Base-by-base conservation (phyloP, 495 filamentous ascomycete genomes). In the Penicillium dipodomyicola region DNA sequence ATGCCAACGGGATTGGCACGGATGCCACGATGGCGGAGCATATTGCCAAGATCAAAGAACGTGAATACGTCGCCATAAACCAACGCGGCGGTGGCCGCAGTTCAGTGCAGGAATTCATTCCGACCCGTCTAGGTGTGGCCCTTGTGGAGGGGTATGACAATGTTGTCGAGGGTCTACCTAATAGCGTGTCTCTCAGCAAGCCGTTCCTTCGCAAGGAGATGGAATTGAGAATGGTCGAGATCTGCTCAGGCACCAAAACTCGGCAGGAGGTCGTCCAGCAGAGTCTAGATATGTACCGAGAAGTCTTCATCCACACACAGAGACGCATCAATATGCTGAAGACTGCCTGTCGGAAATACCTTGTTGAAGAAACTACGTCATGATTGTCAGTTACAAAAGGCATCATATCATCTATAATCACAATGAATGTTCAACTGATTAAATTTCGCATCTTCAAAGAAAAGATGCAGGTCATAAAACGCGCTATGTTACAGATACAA, bases 21-120 rank as follows among this genome's bases (percentile, higher is more conserved):
- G 94, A 98, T 73, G 94, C 94, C 11, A 97, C 94, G 1, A 98
- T 98, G 95, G 93, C 94, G 0, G 94, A 98, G 61, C 94, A 98
- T 68, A 97, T 98, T 65, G 83, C 88, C 42, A 97, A 95, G 68
- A 92, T 98, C 69, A 91, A 96, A 70, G 85, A 92, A 40, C 77
- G 94, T 29, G 76, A 90, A 46, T 98, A 98, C 65, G 91, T 91
- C 23, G 81, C 81, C 42, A 84, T 84, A 3, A 73, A 84, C 30
- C 69, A 81, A n/a, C 82, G 83, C 46, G 78, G 72, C 17, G 75
- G 73, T 23, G 76, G 79, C 50, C 76, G 75, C 30, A 77, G 69
- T 54, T 84, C 86, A 32, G 75, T 96, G 32, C 81, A 89, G 65
- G 91, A 94, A 62, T 91, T 98, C 63, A 89, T 97, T 54, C 94